Evolutionary conservation across 768 basidiomycete genomes (phyloP).

Genomic region (Phlebiopsis gigantea): DNA sequence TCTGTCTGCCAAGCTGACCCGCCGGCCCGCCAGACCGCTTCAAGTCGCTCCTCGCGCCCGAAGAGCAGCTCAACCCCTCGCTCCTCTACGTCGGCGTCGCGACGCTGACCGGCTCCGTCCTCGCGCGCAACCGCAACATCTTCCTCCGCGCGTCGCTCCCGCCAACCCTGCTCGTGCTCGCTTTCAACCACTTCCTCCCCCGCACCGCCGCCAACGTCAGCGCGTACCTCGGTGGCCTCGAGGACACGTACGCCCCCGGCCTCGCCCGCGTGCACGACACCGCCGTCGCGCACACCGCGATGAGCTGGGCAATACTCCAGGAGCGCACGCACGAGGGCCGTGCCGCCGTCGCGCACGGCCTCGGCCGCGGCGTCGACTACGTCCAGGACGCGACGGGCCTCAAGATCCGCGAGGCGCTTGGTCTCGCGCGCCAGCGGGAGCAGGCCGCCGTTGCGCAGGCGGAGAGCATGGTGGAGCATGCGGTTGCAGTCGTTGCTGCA

Average conservation of each 20-base stretch:
- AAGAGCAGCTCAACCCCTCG: conserved; percentile 86
- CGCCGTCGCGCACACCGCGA: conserved; percentile 52
- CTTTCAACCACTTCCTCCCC: conserved; percentile 84
- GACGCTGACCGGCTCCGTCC: conserved; percentile 81
- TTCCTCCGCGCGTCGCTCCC: conserved; percentile 71
- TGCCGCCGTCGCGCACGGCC: conserved; percentile 38
- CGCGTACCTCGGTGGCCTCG: conserved; percentile 59
- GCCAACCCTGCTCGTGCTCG: conserved; percentile 61
- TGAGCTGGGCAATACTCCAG: conserved; percentile 53
- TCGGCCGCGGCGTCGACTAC: conserved; percentile 42
- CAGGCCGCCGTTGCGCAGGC: background rate
- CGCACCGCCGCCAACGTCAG: conserved; percentile 69
- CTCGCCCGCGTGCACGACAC: conserved; percentile 65
- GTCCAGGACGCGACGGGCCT: conserved; percentile 71
- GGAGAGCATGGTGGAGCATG: background rate
- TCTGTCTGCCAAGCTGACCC: no score
- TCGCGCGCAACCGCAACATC: conserved; percentile 73
- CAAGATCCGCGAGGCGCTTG: conserved; percentile 58
- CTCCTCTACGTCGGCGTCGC: conserved; percentile 86
- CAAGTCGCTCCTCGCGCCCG: conserved; percentile 72
- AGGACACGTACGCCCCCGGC: conserved; percentile 64
- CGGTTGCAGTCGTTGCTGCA: background rate
- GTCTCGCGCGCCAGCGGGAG: conserved; percentile 19
- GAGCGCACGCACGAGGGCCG: conserved; percentile 45
- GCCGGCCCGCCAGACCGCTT: conserved; percentile 53